Conservation (phyloP, 495 filamentous ascomycete genomes). For the Penicillium arizonense region DNA sequence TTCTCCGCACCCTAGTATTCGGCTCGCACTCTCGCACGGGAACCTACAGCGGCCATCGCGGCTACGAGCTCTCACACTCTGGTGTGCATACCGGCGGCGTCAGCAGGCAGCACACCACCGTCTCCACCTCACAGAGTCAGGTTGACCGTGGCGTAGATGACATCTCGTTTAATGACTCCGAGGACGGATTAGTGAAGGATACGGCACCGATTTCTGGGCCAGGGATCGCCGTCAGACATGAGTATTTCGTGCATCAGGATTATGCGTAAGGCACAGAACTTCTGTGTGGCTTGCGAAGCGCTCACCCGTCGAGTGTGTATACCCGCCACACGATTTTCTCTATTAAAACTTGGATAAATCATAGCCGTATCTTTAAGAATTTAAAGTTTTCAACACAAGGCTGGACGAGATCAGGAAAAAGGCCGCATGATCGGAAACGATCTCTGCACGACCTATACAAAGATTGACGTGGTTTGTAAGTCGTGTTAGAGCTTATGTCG, state of each 20-base stretch:
- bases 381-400: no score
- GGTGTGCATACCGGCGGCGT: neutral
- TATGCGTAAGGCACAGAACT: neutral
- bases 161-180: neutral
- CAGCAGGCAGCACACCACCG: neutral
- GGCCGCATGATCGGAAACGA: no score
- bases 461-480: no score
- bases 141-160: slow-evolving; percentile 1
- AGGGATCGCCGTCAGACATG: neutral
- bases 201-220: neutral
- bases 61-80: slow-evolving; percentile 5
- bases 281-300: neutral
- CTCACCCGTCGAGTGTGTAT: neutral
- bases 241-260: slow-evolving; percentile 3
- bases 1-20: slow-evolving; percentile 25
- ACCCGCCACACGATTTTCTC: no score
- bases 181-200: slow-evolving; percentile 4
- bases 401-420: no score
- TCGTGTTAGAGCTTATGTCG: no score
- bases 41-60: slow-evolving; percentile 18
- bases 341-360: no score
- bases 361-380: no score
- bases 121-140: neutral
- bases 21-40: slow-evolving; percentile 21
- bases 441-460: no score